Evolutionary conservation across 345 rosid genomes (phyloP).

Genomic region (Erysimum cheiranthoides): DNA sequence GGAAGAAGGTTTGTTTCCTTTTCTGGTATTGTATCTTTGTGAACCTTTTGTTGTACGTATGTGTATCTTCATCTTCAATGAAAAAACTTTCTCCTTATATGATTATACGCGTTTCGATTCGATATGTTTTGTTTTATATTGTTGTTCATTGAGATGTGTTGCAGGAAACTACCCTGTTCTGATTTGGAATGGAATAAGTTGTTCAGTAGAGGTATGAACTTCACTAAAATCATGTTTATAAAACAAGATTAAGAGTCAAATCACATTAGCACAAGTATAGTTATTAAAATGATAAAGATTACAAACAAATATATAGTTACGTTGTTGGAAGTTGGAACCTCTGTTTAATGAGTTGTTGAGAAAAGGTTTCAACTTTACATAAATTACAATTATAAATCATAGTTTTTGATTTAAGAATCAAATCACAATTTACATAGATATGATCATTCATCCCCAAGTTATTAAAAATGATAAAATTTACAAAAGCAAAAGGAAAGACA

Average conservation of each 20-base stretch:
- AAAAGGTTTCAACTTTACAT: constrained; percentile 24
- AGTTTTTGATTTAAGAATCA: constrained; percentile 34
- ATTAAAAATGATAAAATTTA: constrained; percentile 34
- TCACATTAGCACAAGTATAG: constrained; percentile 1
- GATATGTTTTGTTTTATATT: background rate
- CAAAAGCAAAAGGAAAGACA: constrained; percentile 30
- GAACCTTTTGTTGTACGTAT: constrained; percentile 33
- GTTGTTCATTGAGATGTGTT: background rate
- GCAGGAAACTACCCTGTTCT: constrained; percentile 24
- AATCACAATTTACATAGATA: constrained; percentile 40
- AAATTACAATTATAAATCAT: constrained; percentile 30
- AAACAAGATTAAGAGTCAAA: background rate
- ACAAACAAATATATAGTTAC: too few relatives aligned
- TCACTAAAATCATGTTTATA: background rate
- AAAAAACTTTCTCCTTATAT: background rate
- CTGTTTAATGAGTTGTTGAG: constrained; percentile 14
- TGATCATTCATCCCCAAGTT: constrained; percentile 32
- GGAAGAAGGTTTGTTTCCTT: constrained; percentile 16
- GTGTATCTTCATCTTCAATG: constrained; percentile 31
- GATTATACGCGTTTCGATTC: background rate
- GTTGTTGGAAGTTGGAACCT: too few relatives aligned
- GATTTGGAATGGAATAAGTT: constrained; percentile 2
- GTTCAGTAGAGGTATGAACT: constrained; percentile 7
- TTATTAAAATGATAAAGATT: background rate
- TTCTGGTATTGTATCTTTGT: constrained; percentile 21